Evolutionary conservation across 2,329 filamentous ascomycete species (phyloP), one percentile per base, ranked within the genome.

Genomic region (Gnomoniopsis sp.): DNA sequence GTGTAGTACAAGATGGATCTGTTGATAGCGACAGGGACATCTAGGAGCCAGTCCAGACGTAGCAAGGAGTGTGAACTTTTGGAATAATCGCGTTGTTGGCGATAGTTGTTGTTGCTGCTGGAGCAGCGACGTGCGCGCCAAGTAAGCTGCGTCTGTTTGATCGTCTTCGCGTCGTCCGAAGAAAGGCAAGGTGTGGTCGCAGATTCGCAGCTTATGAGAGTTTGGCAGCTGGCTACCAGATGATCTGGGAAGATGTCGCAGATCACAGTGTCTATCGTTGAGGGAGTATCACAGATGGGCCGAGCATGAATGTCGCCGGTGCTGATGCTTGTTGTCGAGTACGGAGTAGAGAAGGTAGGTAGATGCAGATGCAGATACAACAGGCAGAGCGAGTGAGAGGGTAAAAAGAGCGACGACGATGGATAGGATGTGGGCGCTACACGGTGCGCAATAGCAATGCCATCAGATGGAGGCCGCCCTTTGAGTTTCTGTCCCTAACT

Each of bases 401-500:
- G n/a, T 6, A 44, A 47, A 21, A 33, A 46, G 21, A 19, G 12
- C n/a, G 49, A 22, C 19, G 58, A 53, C 44, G 50, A 57, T 34
- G 26, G 36, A 46, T 22, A 17, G n/a, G n/a, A n/a, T 2, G 48
- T 34, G 46, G 22, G 12, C 38, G 23, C 50, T 23, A 36, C 19
- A 19, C 22, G 36, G 34, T 59, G 38, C 36, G 23, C 53, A n/a
- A 48, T 23, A 33, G 43, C 33, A 47, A n/a, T 49, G 55, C 43
- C 43, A n/a, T 33, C 43, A 19, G 17, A 46, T 17, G 44, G 53
- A 55, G 56, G 49, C 49, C 21, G 52, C 59, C 48, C 51, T 51
- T 43, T 36, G 51, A 34, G 30, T 43, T 55, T 47, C 41, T 33
- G 36, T 61, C 59, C 30, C 52, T n/a, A 56, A 53, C 23, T 61